Base-by-base conservation (phyloP, 257 asterid genomes). In the Lycium ferocissimum region DNA sequence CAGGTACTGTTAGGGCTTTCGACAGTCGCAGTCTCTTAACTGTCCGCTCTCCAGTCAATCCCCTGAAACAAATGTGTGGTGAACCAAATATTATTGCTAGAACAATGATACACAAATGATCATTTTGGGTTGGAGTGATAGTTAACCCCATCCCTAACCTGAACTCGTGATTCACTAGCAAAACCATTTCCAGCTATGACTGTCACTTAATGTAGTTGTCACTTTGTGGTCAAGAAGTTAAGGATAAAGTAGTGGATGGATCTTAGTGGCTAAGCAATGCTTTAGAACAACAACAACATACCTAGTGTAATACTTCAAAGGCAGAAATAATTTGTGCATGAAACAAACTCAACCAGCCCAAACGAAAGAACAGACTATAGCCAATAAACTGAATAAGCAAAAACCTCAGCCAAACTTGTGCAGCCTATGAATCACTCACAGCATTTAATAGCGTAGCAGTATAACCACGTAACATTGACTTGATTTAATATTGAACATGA, bases 1-100 rank as follows among this genome's bases (percentile, higher is more conserved):
- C 98, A 73, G 99, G 97, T 37, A 94, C 95, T 1, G 98, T 97
- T 86, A 97, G 88, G 85, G 99, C 99, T 89, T 93, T 94, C 3
- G 98, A 92, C 61, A 97, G 88, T 84, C 98, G 94, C 90, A 97
- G 90, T 82, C 98, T 86, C 93, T 95, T 97, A 69, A 97, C 99
- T 63, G 98, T 97, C 49, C 98, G 89, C 89, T 97, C 99, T 73
- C 99, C 99, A 4, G 94, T 84, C 84, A 92, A 86, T 65, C 94
- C 98, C 96, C 98, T 97, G 89, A 83, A 80, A 84, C 86, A 86
- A 80, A 80, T 58, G 69, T 40, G 84, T 86, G 84, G 40, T 83
- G 82, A 84, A 69, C 26, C 40, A 81, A 51, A 65, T 85, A 22
- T 49, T 57, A 80, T 66, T 81, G 20, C 69, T 83, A 56, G 37